Base-by-base conservation (phyloP, 2,329 filamentous ascomycete species). In the Claviceps maximensis region DNA sequence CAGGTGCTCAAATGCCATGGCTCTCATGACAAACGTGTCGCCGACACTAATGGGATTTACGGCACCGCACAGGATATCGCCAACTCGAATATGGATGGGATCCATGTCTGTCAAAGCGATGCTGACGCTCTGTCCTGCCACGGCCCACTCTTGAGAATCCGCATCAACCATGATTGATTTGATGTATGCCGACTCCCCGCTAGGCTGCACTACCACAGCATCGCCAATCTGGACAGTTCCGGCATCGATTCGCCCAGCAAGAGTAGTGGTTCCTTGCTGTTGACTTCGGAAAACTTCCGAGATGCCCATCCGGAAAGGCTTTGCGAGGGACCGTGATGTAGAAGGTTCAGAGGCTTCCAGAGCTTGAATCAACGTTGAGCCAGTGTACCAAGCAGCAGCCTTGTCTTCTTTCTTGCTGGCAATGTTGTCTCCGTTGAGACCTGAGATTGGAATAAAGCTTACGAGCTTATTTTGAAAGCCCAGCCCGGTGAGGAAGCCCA, bases 81-180 rank as follows among this genome's bases (percentile, higher is more conserved):
- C 93, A 8, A 86, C 77, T 47, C 82, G 80, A 10, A 98, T 77
- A 61, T 96, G 86, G 17, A 87, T 79, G 0, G 87, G 79, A 60
- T 97, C 91, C 63, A 96, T 89, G 58, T 91, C 86, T 9, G 82
- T 77, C 49, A 98, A 76, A 59, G 94, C 86, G n/a, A 98, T 72
- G 0, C 83, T 84, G 17, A 87, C 81, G 55, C 93, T 95, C 63
- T 97, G 89, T 1, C 91, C 91, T 1, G 91, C 90, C 15, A 96
- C 89, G 0, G 87, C 89, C 89, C 89, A 98, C 55, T 95, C 89
- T 13, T 77, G 79, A 1, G 79, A 71, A 50, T 86, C 79, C 23
- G 81, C 77, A 63, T 91, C 85, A 10, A 89, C 77, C 65, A 93
- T 84, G 48, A 98, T 75, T 3, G 81, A 84, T 65, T 91, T 95